phyloP scores from a whole-genome alignment of 768 basidiomycete species.

The Xanthoconium purpureum region DNA sequence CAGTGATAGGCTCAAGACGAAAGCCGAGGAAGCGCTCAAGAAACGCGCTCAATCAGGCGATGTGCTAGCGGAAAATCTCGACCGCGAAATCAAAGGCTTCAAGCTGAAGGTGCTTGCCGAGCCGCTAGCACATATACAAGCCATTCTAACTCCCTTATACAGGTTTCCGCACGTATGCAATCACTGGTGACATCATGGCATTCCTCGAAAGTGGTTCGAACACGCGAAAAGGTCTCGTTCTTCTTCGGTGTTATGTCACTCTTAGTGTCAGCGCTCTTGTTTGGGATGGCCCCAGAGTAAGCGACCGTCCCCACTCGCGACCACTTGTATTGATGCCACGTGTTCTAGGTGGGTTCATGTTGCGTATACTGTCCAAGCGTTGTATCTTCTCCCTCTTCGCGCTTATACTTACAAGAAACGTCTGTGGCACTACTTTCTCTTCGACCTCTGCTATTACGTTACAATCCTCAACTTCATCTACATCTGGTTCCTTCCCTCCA shows the following conservation, averaged over 20 bases:
- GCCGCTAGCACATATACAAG: background rate
- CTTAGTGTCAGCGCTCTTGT: constrained; percentile 78
- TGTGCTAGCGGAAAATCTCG: constrained; percentile 69
- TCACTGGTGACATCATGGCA: constrained; percentile 85
- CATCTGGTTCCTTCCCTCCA: constrained; percentile 85
- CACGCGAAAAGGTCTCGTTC: constrained; percentile 85
- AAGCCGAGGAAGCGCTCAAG: constrained; percentile 80
- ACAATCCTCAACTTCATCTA: constrained; percentile 89
- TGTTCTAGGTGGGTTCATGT: constrained; percentile 77
- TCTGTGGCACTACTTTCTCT: constrained; percentile 92
- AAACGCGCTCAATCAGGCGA: constrained; percentile 56
- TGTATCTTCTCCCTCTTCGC: constrained; percentile 80
- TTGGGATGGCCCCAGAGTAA: constrained; percentile 84
- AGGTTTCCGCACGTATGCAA: constrained; percentile 82
- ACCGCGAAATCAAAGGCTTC: constrained; percentile 82
- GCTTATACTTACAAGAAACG: constrained; percentile 88
- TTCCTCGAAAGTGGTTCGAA: constrained; percentile 82
- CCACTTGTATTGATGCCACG: constrained; percentile 8
- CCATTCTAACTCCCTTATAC: constrained; percentile 9
- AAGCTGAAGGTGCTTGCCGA: constrained; percentile 67
- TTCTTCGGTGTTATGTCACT: constrained; percentile 92
- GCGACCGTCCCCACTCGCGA: constrained; percentile 19
- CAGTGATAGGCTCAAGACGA: constrained; percentile 75
- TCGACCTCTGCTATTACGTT: constrained; percentile 90
- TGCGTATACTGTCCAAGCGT: constrained; percentile 74